phyloP scores from a whole-genome alignment of 305 asterid genomes.

The Nicotiana rustica region DNA sequence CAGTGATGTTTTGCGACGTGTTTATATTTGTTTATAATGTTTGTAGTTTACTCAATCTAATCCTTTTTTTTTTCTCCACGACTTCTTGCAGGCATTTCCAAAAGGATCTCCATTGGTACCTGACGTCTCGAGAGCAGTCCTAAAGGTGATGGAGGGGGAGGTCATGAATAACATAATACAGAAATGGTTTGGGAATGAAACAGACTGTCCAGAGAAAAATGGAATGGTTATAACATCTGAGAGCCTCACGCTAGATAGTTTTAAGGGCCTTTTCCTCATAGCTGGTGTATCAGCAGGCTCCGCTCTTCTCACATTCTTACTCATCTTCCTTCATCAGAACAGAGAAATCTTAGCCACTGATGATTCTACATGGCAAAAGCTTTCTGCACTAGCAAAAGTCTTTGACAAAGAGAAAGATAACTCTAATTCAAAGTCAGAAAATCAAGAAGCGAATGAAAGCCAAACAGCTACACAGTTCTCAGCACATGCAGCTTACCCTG shows the following conservation, averaged over 20 bases:
- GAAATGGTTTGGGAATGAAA: constrained; percentile 40
- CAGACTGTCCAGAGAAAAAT: constrained; percentile 40
- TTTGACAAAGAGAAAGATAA: background rate
- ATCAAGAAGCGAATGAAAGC: constrained; percentile 13
- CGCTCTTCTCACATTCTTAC: constrained; percentile 24
- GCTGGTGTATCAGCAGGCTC: constrained; percentile 30
- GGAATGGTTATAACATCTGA: constrained; percentile 28
- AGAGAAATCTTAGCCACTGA: constrained; percentile 17
- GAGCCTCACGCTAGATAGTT: constrained; percentile 52
- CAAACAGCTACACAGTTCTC: background rate
- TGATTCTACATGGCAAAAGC: background rate
- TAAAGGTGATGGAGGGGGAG: constrained; percentile 46
- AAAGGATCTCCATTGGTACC: constrained; percentile 60
- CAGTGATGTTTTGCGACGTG: background rate
- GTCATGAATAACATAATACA: constrained; percentile 41
- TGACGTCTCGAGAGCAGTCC: constrained; percentile 56
- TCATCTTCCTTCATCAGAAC: constrained; percentile 27
- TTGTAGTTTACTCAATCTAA: background rate
- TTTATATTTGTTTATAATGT: background rate
- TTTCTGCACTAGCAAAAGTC: constrained; percentile 22
- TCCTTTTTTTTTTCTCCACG: background rate
- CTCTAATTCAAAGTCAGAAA: background rate
- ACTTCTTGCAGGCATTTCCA: constrained; percentile 57
- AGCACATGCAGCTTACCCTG: background rate
- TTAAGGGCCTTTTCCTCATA: constrained; percentile 51